phyloP scores from a whole-genome alignment of 2,329 filamentous ascomycete species.

The Monilinia laxa region DNA sequence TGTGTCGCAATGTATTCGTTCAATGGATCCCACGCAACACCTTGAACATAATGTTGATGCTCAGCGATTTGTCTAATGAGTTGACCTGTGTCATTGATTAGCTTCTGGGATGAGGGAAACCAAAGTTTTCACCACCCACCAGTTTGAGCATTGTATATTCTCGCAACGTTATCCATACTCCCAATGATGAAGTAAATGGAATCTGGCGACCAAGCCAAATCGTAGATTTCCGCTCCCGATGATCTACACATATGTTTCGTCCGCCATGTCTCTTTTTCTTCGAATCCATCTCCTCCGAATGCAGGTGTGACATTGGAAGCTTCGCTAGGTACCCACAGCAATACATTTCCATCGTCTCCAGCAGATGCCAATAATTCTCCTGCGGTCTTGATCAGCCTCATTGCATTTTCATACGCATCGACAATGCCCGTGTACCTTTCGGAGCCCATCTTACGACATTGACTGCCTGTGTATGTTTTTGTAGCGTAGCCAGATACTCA shows the following conservation, averaged over 20 bases:
- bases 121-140: conserved; percentile 52
- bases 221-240: conserved; percentile 93
- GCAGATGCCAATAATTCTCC: conserved; percentile 92
- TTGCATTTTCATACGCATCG: neutral
- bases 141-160: conserved; percentile 92
- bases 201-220: conserved; percentile 98
- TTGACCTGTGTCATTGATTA: conserved; percentile 46
- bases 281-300: conserved; percentile 80
- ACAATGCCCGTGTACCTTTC: conserved; percentile 60
- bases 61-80: conserved; percentile 91
- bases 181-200: conserved; percentile 94
- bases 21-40: conserved; percentile 95
- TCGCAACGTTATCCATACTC: conserved; percentile 98
- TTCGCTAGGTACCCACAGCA: conserved; percentile 88
- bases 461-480: conserved; percentile 94
- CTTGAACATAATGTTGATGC: conserved; percentile 97
- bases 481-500: conserved; percentile 85
- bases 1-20: conserved; percentile 99
- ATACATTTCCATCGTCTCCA: conserved; percentile 94
- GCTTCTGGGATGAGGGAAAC: too few species aligned
- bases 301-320: conserved; percentile 60
- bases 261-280: conserved; percentile 96
- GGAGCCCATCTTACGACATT: conserved; percentile 97
- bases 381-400: conserved; percentile 43
- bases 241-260: conserved; percentile 98